Percentiles rank a stretch among this genome's conserved stretches.
These are phyloP conservation scores for Glarea lozoyensis DNA, from an alignment of 495 filamentous ascomycete genomes.

Conservation along the genomic window DNA sequence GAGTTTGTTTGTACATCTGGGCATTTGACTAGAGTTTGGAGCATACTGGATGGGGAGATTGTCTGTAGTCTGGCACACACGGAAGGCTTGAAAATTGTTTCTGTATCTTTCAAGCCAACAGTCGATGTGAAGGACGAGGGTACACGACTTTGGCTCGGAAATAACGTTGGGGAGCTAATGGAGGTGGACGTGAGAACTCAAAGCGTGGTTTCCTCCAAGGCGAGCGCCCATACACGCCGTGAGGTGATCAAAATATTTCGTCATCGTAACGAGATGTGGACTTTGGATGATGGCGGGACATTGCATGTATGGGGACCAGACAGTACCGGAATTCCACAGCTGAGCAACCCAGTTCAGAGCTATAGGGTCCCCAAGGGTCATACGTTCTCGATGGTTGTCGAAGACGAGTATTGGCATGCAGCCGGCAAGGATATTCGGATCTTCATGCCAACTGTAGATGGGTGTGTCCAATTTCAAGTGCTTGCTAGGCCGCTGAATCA, in stretches of 20 bases:
- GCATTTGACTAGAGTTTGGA: constrained; percentile 79
- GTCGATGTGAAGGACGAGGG: constrained; percentile 69
- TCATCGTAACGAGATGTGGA: constrained; percentile 87
- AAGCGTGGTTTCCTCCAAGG: constrained; percentile 52
- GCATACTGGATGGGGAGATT: constrained; percentile 67
- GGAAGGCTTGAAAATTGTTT: constrained; percentile 68
- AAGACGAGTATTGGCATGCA: constrained; percentile 78
- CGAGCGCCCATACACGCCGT: constrained; percentile 65
- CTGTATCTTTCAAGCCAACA: constrained; percentile 78
- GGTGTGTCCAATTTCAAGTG: constrained; percentile 57
- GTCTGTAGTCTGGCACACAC: constrained; percentile 72
- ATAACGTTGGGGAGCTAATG: constrained; percentile 73
- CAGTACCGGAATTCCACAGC: constrained; percentile 60
- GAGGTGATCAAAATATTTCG: constrained; percentile 84
- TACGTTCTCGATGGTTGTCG: constrained; percentile 76
- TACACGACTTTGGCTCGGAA: constrained; percentile 81
- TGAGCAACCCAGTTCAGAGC: constrained; percentile 55
- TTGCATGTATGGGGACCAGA: constrained; percentile 83
- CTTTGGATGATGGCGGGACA: constrained; percentile 82
- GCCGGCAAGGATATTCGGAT: constrained; percentile 81
- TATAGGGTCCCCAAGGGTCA: constrained; percentile 73
- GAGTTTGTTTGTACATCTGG: constrained; percentile 81
- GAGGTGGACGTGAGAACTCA: constrained; percentile 74
- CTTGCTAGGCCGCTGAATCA: constrained; percentile 57
- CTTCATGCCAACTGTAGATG: constrained; percentile 65